Base-by-base conservation (phyloP, 192 early-diverging fungal species). In the Spinellus fusiger region DNA sequence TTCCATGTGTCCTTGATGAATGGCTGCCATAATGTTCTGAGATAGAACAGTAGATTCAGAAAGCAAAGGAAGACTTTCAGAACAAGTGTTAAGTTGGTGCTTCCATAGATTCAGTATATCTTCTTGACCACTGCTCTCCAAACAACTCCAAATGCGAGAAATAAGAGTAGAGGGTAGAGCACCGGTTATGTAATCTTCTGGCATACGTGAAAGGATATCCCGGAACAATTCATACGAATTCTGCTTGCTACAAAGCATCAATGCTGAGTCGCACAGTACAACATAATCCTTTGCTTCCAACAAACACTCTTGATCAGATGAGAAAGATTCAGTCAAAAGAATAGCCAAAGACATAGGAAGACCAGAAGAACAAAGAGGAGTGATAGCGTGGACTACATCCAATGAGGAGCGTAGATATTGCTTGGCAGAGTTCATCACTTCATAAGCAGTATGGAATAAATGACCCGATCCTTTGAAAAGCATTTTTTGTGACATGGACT, bases 21-120 rank as follows among this genome's bases (percentile, higher is more conserved):
- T 61, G 26, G 61, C 49, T 34, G 56, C 60, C 59, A 73, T 54
- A 25, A 68, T 47, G 6, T 54, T 33, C 13, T 32, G 18, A 28
- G 65, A 66, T 2, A 35, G 25, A 23, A n/a, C 20, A 20, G 34
- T 40, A 1, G 59, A 37, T 35, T 61, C 32, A 7, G 32, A 33
- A 16, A 27, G 18, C 26, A 26, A 47, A 22, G 32, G 6, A 32
- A 22, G 20, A n/a, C n/a, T n/a, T n/a, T n/a, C n/a, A n/a, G 32
- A 18, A 23, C 35, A 32, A 12, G 8, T 22, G 4, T 34, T 16
- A 23, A 56, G 18, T 15, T 38, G 54, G 0, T 31, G 26, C 26
- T 56, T 35, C 56, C 56, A 58, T 31, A 22, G 8, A 26, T 12
- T 7, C 15, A 33, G n/a, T n/a, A 28, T 9, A 6, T 58, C 22